Evolutionary conservation across 164 flowering plant genomes (phyloP), one percentile per base, ranked within the genome.

Genomic region (Piper longum): DNA sequence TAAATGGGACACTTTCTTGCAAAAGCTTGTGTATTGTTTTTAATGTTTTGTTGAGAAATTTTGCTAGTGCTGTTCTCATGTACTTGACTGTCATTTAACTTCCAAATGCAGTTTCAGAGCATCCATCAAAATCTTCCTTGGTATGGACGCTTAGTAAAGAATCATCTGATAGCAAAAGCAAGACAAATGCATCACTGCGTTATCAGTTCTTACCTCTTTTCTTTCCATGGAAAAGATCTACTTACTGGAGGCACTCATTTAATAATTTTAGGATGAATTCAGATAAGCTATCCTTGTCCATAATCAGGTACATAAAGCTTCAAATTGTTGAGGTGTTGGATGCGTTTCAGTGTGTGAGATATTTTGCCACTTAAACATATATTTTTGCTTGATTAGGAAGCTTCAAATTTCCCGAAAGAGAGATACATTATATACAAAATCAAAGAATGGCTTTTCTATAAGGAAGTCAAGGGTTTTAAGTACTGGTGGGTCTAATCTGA

Each of bases 401-500:
- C 66, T 87, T 60, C 75, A 79, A 70, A 70, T 82, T 18, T 78
- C 77, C 45, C 83, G 86, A 67, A 82, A 82, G 75, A 79, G 88
- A 70, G 82, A 82, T 61, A 73, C 96, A 19, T 69, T 93, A 56
- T 93, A 90, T 74, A 87, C 86, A 61, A 87, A 91, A 71, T 93
- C 99, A 61, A 73, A 61, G 1, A 76, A 76, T 75, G 99, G 99
- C 57, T 82, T 84, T 74, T 84, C 99, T 55, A 79, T 93, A 44
- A 69, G 87, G 65, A 90, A 83, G 74, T 85, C 89, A 44, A 90
- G 83, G 72, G 96, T 93, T 26, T 61, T 85, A 56, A 82, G 96
- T 78, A 75, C 90, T 63, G 88, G 85, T 72, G 91, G 96, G 4
- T 70, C 82, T 54, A 83, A 80, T 81, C 75, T 91, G 69, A 95